Base-by-base conservation (phyloP, 257 asterid genomes). In the Anisodus acutangulus region DNA sequence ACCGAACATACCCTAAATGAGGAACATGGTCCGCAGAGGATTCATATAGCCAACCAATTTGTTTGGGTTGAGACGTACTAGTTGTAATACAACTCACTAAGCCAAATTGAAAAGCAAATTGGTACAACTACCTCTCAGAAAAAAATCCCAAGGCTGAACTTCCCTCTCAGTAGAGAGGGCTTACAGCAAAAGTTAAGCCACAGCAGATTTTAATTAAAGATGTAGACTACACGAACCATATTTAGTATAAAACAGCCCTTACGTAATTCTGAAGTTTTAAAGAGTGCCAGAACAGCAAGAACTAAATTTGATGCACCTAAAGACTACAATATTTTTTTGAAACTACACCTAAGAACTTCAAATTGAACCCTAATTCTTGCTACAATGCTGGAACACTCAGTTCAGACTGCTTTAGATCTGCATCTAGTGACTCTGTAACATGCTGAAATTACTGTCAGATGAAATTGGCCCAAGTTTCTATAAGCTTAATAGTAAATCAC, bases 111-210 rank as follows among this genome's bases (percentile, higher is more conserved):
- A 67, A 67, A 11, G 49, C 49, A 37, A 67, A 67, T 5, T 11
- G 60, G n/a, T 53, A 53, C 10, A 53, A 53, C 31, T 7, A 31
- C n/a, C 12, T 31, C 35, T 31, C 35, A 31, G n/a, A 11, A 66
- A 22, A 31, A 31, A 31, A 31, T 31, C 47, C 55, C 45, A 41
- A 51, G 74, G 49, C 8, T 16, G 47, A 22, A 39, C 53, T 39
- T 37, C 7, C 53, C 78, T 39, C 78, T 39, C 78, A 69, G 78
- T 69, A 69, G 54, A 69, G 31, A 39, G 78, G 13, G 51, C 78
- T 69, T 69, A 41, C 78, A 41, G 78, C 54, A 39, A 41, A 39
- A 16, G 49, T 68, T 35, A 9, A 43, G 26, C 78, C 15, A 67
- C 11, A 69, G 37, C 4, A 70, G 43, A 12, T 35, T 31, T 10